Base-by-base conservation (phyloP, 1,139 yeast species). In the Debaryomyces udenii region DNA sequence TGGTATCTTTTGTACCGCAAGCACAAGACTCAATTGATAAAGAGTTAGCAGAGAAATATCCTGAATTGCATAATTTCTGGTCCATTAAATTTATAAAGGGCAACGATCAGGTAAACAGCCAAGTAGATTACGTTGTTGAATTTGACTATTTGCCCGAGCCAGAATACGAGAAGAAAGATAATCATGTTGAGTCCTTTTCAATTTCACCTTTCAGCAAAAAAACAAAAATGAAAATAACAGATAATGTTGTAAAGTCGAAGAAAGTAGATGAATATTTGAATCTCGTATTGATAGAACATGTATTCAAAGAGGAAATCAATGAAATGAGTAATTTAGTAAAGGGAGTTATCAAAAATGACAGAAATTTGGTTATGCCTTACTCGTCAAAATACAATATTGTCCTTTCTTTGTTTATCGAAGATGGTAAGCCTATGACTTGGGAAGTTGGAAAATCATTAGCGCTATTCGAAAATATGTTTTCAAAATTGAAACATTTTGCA, bases 301-400 rank as follows among this genome's bases (percentile, higher is more conserved):
- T 75, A 1, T 75, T 77, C 49, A 44, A 47, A 4, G 55, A 53
- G 15, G 80, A 76, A 46, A 55, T 71, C 31, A 49, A 50, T 2
- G 55, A 59, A 40, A 57, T 71, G 43, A 22, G 44, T 3, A 39
- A 44, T 11, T 24, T 53, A 4, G 13, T 50, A 20, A 46, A 52
- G 23, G 42, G 55, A 52, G 56, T 26, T 46, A 48, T 39, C 35
- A 52, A 23, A 44, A 56, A 46, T 50, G 42, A 49, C 31, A 53
- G 49, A 23, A 70, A 64, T 42, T 64, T 79, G 2, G 67, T 80
- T 14, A 51, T 71, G 16, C 77, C 82, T 1, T 86, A 84, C 56
- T 73, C 84, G 2, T 79, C 90, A 1, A 66, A 74, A 27, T 81
- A 83, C 47, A 88, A 85, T 53, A 53, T 86, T 35, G 83, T 89